These are phyloP conservation scores for Fusarium vanettenii DNA, from an alignment of 2,329 filamentous ascomycete genomes.

Conservation along the genomic window DNA sequence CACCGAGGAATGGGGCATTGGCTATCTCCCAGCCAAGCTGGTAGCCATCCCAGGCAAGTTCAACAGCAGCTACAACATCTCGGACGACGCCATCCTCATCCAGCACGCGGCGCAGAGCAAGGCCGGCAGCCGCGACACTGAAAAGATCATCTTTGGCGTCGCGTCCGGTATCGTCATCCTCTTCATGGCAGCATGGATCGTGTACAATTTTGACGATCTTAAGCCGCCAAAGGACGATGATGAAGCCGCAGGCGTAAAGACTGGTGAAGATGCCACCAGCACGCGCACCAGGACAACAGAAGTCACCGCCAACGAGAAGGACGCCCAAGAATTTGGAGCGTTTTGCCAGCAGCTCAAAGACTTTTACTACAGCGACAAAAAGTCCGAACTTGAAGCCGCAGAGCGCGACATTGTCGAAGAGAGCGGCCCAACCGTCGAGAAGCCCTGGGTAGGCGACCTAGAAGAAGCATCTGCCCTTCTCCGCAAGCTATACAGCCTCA, in stretches of 20 bases:
- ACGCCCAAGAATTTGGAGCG: neutral
- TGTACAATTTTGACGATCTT: neutral
- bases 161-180: conserved; percentile 10
- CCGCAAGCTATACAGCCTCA: neutral
- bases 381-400: neutral
- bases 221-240: neutral
- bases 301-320: neutral
- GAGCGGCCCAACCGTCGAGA: neutral
- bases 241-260: neutral
- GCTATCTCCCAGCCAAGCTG: conserved; percentile 16
- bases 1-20: conserved; percentile 20
- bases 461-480: neutral
- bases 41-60: conserved; percentile 9
- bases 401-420: conserved; percentile 1
- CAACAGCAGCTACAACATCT: conserved; percentile 8
- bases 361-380: neutral
- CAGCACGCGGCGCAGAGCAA: conserved; percentile 1
- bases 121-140: neutral
- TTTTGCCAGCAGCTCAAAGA: neutral
- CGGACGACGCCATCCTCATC: conserved; percentile 11
- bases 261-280: neutral
- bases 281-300: neutral
- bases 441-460: neutral
- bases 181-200: conserved; percentile 1
- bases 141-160: conserved; percentile 13